Conservation (phyloP, 305 asterid species). For the Caryopteris hybrid region DNA sequence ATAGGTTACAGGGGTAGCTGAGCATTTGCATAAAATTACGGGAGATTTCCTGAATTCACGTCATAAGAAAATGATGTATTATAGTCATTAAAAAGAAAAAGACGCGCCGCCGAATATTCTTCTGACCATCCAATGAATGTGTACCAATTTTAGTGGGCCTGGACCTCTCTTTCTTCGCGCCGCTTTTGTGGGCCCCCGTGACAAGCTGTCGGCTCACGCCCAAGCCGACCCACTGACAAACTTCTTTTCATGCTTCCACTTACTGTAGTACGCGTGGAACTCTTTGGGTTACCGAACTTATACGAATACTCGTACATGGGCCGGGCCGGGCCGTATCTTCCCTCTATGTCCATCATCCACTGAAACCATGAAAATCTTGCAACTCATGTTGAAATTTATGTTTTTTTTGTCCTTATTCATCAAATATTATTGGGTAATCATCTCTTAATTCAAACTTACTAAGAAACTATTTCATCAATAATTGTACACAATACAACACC, state of each 20-base stretch:
- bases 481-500: not conserved
- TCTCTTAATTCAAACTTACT: conserved; percentile 11
- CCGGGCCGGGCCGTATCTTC: too few relatives aligned
- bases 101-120: conserved; percentile 33
- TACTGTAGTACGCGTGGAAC: conserved; percentile 19
- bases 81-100: not conserved
- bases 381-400: not conserved
- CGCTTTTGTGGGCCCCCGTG: conserved; percentile 30
- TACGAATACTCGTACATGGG: not conserved
- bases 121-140: conserved; percentile 24
- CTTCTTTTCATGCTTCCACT: conserved; percentile 22
- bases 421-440: conserved; percentile 16
- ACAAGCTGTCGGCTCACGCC: conserved; percentile 50
- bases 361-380: not conserved
- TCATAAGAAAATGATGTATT: too few relatives aligned
- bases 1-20: too few relatives aligned
- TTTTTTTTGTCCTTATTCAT: conserved; percentile 7
- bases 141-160: conserved; percentile 9
- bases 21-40: too few relatives aligned
- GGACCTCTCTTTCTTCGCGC: conserved; percentile 26
- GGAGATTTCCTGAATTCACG: too few relatives aligned
- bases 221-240: conserved; percentile 37
- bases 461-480: not conserved
- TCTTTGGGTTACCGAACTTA: not conserved
- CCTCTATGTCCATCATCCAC: too few relatives aligned